phyloP scores from a whole-genome alignment of 768 basidiomycete species.

The Boletus pseudo-olivaceus region DNA sequence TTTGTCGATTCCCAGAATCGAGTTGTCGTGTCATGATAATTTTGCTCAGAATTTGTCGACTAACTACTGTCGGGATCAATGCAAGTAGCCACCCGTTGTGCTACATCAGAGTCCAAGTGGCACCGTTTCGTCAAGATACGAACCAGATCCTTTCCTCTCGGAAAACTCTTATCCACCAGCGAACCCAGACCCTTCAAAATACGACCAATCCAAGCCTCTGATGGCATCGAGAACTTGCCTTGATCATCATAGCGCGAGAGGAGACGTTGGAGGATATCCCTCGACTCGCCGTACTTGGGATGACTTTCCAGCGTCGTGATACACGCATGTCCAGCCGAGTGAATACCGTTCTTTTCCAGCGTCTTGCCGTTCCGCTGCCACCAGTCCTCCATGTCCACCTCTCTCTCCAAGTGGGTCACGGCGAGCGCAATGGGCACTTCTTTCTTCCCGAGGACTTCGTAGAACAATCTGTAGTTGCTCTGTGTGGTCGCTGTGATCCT shows the following conservation, averaged over 20 bases:
- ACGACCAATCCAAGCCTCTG: slow-evolving; percentile 26
- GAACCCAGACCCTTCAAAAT: slow-evolving; percentile 24
- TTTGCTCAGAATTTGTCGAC: background rate
- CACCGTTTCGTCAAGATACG: slow-evolving; percentile 28
- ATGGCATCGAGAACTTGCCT: slow-evolving; percentile 30
- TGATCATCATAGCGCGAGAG: slow-evolving; percentile 22
- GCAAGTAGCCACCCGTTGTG: slow-evolving; percentile 20
- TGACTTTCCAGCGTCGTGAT: slow-evolving; percentile 26
- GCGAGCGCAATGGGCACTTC: slow-evolving; percentile 39
- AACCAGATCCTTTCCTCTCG: slow-evolving; percentile 24
- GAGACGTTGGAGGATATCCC: slow-evolving; percentile 17
- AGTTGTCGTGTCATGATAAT: background rate
- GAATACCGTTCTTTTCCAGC: slow-evolving; percentile 20
- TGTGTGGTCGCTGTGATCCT: slow-evolving; percentile 29
- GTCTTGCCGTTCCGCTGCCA: slow-evolving; percentile 25
- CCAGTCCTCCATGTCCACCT: slow-evolving; percentile 33
- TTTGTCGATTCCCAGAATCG: too few species aligned
- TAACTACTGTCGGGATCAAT: slow-evolving; percentile 12
- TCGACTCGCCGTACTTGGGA: slow-evolving; percentile 32
- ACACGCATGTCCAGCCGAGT: slow-evolving; percentile 30
- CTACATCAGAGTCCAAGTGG: slow-evolving; percentile 19
- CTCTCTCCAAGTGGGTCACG: slow-evolving; percentile 38
- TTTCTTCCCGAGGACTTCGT: slow-evolving; percentile 27
- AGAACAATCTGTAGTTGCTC: slow-evolving; percentile 25
- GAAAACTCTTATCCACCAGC: slow-evolving; percentile 15